These are phyloP conservation scores for Teratosphaeria viscida DNA, from an alignment of 2,329 filamentous ascomycete species.

Conservation along the genomic window DNA sequence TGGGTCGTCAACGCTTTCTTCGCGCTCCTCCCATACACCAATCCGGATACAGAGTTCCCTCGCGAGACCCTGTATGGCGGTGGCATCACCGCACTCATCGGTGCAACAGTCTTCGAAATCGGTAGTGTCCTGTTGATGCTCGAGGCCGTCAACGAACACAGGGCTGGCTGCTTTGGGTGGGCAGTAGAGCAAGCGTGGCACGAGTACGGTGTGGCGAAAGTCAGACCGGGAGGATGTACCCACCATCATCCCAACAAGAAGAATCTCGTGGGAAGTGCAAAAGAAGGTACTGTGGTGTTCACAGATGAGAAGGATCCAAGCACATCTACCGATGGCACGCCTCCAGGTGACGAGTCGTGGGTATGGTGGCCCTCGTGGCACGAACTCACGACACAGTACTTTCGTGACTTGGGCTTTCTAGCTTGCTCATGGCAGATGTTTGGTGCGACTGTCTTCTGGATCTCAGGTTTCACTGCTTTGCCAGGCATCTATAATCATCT, in stretches of 20 bases:
- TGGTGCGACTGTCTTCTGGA: slow-evolving; percentile 19
- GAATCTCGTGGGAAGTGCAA: slow-evolving; percentile 18
- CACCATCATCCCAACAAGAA: slow-evolving; percentile 29
- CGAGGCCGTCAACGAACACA: slow-evolving; percentile 59
- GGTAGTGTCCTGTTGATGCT: slow-evolving; percentile 54
- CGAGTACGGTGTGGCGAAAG: slow-evolving; percentile 2
- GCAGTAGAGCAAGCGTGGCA: slow-evolving; percentile 43
- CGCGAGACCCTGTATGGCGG: slow-evolving; percentile 45
- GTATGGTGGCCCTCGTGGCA: slow-evolving; percentile 18
- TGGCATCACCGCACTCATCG: slow-evolving; percentile 54
- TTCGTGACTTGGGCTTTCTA: slow-evolving; percentile 21
- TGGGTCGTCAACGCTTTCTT: slow-evolving; percentile 51
- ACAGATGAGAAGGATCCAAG: background rate
- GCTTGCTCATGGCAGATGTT: slow-evolving; percentile 17
- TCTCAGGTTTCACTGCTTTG: slow-evolving; percentile 19
- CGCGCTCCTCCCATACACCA: slow-evolving; percentile 48
- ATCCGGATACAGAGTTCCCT: slow-evolving; percentile 44
- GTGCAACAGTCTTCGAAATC: slow-evolving; percentile 56
- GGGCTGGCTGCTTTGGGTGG: slow-evolving; percentile 58
- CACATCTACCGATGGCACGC: slow-evolving; percentile 7
- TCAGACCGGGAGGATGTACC: slow-evolving; percentile 15
- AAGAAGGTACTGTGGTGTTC: background rate
- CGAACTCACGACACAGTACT: slow-evolving; percentile 17
- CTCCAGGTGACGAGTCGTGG: slow-evolving; percentile 16
- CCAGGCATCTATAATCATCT: slow-evolving; percentile 20